phyloP scores from a whole-genome alignment of 2,329 filamentous ascomycete species.

The Cladosporium sp. region DNA sequence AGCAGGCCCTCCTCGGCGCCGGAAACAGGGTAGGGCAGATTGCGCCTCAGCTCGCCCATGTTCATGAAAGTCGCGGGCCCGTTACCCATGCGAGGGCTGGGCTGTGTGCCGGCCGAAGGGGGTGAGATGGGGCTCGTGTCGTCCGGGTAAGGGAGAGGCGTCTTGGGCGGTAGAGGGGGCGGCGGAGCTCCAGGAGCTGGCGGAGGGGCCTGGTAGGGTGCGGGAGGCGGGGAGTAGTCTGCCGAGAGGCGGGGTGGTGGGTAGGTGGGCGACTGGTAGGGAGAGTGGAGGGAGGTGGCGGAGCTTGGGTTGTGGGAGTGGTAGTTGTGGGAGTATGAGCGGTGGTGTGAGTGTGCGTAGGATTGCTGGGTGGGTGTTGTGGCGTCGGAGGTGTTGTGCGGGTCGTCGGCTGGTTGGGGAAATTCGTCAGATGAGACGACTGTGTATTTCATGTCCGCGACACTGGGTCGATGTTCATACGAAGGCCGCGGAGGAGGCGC shows the following conservation, averaged over 20 bases:
- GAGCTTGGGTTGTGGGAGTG: slow-evolving; percentile 10
- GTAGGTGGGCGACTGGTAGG: slow-evolving; percentile 6
- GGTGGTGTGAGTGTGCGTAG: slow-evolving; percentile 19
- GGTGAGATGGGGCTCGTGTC: slow-evolving; percentile 1
- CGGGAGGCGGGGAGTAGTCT: slow-evolving; percentile 9
- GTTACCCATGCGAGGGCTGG: not conserved
- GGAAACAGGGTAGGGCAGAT: slow-evolving; percentile 70
- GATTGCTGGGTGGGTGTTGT: slow-evolving; percentile 16
- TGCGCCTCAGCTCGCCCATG: slow-evolving; percentile 26
- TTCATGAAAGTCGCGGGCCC: slow-evolving; percentile 15
- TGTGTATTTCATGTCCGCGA: slow-evolving; percentile 62
- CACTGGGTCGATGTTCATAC: slow-evolving; percentile 49
- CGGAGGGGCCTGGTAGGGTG: not conserved
- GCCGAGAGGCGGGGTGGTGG: not conserved
- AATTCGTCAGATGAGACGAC: slow-evolving; percentile 56
- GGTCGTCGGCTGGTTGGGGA: slow-evolving; percentile 31
- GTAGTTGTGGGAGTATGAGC: slow-evolving; percentile 19
- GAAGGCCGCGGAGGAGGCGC: slow-evolving; percentile 40
- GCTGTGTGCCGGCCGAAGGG: not conserved
- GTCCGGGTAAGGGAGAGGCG: slow-evolving; percentile 20
- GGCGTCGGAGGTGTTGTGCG: not conserved
- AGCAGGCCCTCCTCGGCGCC: not conserved
- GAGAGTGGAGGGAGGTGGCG: slow-evolving; percentile 10
- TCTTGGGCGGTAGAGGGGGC: slow-evolving; percentile 68
- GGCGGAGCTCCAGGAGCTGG: slow-evolving; percentile 26